Evolutionary conservation across 2,329 filamentous ascomycete species (phyloP), one percentile per base, ranked within the genome.

Genomic region (Sporothrix protearum): DNA sequence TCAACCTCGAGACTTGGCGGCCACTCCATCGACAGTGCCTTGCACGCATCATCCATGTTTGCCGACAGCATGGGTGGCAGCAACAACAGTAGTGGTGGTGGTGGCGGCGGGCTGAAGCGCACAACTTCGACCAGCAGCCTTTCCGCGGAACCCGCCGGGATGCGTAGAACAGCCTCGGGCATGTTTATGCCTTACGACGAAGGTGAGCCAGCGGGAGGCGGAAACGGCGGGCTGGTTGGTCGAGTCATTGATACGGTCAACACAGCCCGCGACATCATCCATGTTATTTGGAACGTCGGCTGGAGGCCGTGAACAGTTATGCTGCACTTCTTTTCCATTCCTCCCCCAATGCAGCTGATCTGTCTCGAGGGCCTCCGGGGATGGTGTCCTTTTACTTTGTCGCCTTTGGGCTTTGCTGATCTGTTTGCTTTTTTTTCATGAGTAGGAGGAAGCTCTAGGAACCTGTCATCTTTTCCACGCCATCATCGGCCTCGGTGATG

Each of bases 181-280:
- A 96, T 97, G 92, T 91, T 97, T 77, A 94, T 96, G 91, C 92
- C 93, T 8, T 91, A 90, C 76, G 92, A 94, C 76, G 91, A 94
- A 76, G 89, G 89, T 73, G 92, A 93, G 75, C 83, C 80, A 78
- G 85, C 80, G 63, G 84, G 81, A 66, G 83, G 85, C 67, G 83
- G 85, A 73, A 87, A 83, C 77, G 84, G 86, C 68, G 91, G 91
- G 63, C 85, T 96, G 71, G 87, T 96, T 77, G 91, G 92, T 73
- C 89, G 90, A 76, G 89, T 96, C 67, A 89, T 94, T 78, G 92
- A 96, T 81, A 95, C 92, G 77, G 87, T 91, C 80, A 91, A 91
- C 81, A 91, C 89, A 68, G 89, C 88, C 75, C 87, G 88, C 76
- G 89, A 91, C 77, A 91, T 91, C 76, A 87, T 87, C 72, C 87